Evolutionary conservation across 2,329 filamentous ascomycete species (phyloP).

Genomic region (Teratosphaeria pseudoeucalypti): DNA sequence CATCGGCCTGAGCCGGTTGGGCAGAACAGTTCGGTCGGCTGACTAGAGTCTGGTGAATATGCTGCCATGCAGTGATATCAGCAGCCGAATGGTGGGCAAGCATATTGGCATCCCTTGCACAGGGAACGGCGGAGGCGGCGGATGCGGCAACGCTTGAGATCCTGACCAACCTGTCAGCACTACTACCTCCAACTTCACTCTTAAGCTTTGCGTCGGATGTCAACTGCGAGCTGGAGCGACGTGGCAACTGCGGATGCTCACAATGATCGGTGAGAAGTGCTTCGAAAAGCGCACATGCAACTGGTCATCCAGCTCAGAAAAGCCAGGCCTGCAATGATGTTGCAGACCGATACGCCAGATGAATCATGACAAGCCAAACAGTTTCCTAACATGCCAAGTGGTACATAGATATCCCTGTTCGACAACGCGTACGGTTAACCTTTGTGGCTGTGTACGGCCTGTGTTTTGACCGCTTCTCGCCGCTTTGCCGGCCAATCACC

Average conservation of each 20-base stretch:
- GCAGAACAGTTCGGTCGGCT: conserved; percentile 1
- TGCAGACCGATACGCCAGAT: too few relatives aligned
- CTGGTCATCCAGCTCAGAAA: too few relatives aligned
- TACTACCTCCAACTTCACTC: too few relatives aligned
- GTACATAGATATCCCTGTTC: neutral
- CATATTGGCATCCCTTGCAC: neutral
- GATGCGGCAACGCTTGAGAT: too few relatives aligned
- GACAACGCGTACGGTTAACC: neutral
- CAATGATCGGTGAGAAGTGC: too few relatives aligned
- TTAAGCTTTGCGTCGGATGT: too few relatives aligned
- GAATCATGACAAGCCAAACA: neutral
- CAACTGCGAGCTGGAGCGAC: too few relatives aligned
- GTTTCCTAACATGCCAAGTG: neutral
- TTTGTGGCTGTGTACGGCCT: neutral
- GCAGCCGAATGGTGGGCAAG: neutral
- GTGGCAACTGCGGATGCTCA: too few relatives aligned
- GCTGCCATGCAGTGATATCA: neutral
- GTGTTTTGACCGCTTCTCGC: neutral
- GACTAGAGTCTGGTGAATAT: neutral
- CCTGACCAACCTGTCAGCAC: too few relatives aligned
- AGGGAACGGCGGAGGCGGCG: too few relatives aligned
- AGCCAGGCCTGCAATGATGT: too few relatives aligned
- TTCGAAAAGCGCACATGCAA: too few relatives aligned
- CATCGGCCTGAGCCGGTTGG: conserved; percentile 74
- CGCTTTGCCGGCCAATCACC: neutral